phyloP scores from a whole-genome alignment of 1,139 yeast genomes.

The Hyphopichia burtonii region DNA sequence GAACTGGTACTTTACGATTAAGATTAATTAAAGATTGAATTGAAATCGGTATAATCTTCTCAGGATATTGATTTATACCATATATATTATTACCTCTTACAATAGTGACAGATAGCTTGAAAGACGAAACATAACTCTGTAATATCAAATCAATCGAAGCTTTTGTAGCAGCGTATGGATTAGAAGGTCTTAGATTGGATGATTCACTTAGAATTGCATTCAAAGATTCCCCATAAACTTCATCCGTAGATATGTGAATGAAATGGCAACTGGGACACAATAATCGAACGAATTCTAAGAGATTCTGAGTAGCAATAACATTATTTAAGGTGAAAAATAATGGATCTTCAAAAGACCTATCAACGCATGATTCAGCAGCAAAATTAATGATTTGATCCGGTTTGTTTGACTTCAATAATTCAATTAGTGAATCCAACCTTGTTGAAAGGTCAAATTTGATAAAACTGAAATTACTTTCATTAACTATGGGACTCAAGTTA shows the following conservation, averaged over 20 bases:
- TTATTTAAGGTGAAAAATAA: slow-evolving; percentile 48
- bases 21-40: slow-evolving; percentile 17
- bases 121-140: slow-evolving; percentile 47
- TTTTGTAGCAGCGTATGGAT: slow-evolving; percentile 61
- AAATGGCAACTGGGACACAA: slow-evolving; percentile 15
- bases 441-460: slow-evolving; percentile 39
- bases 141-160: slow-evolving; percentile 56
- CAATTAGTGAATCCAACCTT: slow-evolving; percentile 15
- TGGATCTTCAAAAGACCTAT: slow-evolving; percentile 49
- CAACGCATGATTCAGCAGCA: slow-evolving; percentile 64
- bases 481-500: slow-evolving; percentile 22
- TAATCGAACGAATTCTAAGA: slow-evolving; percentile 43
- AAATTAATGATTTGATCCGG: slow-evolving; percentile 46
- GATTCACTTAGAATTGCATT: slow-evolving; percentile 32
- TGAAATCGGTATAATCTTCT: slow-evolving; percentile 49
- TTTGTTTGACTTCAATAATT: slow-evolving; percentile 6
- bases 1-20: slow-evolving; percentile 28
- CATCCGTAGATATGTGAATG: slow-evolving; percentile 60
- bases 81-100: slow-evolving; percentile 56
- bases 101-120: slow-evolving; percentile 40
- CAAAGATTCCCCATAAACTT: slow-evolving; percentile 54
- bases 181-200: slow-evolving; percentile 47
- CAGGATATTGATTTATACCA: slow-evolving; percentile 58
- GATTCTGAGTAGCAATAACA: slow-evolving; percentile 48
- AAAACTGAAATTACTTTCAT: slow-evolving; percentile 21